These are phyloP conservation scores for Citeromyces hawaiiensis DNA, from an alignment of 1,139 yeast genomes.

Conservation along the genomic window DNA sequence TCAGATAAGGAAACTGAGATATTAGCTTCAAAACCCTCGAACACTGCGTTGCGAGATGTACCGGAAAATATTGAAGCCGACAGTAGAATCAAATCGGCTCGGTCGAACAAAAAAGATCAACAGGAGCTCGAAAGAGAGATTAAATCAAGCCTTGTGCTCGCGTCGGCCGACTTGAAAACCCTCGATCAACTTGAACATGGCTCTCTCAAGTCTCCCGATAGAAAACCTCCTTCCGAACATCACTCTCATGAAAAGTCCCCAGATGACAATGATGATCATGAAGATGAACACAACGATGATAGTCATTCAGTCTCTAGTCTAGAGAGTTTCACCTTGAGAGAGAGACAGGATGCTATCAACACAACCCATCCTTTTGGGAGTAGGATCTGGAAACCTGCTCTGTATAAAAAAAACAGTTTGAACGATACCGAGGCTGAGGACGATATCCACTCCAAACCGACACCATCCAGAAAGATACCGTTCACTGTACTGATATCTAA, in stretches of 20 bases:
- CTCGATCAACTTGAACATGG: background rate
- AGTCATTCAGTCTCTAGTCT: conserved; percentile 38
- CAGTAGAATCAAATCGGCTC: background rate
- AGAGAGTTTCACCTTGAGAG: conserved; percentile 82
- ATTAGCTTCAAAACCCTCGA: background rate
- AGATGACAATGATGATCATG: conserved; percentile 20
- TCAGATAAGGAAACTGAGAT: background rate
- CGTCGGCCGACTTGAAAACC: background rate
- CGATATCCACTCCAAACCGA: conserved; percentile 70
- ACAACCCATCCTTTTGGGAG: conserved; percentile 97
- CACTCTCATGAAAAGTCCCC: conserved; percentile 27
- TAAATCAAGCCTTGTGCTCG: background rate
- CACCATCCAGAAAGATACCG: conserved; percentile 33
- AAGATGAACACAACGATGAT: conserved; percentile 18
- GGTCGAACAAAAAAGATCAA: background rate
- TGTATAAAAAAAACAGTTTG: conserved; percentile 83
- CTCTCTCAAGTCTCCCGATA: conserved; percentile 25
- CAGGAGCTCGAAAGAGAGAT: background rate
- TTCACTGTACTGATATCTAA: conserved; percentile 65
- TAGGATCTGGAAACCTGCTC: conserved; percentile 96
- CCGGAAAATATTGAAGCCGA: background rate
- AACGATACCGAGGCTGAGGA: conserved; percentile 87
- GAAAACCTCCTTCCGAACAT: conserved; percentile 78
- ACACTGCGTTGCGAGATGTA: background rate
- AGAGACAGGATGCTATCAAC: conserved; percentile 92